These are phyloP conservation scores for Backusella mclennaniae DNA, from an alignment of 192 early-diverging fungal species.

Conservation along the genomic window DNA sequence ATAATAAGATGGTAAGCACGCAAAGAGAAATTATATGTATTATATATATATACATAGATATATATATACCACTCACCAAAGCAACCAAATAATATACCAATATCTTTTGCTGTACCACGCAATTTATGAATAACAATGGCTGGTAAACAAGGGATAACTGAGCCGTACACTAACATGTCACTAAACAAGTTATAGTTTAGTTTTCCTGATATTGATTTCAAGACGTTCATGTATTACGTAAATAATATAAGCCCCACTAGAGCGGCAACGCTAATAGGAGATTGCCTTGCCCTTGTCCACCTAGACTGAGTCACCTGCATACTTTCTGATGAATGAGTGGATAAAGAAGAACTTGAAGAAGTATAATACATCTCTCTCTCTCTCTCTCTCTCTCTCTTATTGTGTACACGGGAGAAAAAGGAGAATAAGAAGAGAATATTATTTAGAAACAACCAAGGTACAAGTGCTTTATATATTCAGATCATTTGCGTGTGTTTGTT, in stretches of 20 bases:
- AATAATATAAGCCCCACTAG: background rate
- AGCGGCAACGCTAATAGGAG: background rate
- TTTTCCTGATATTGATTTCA: background rate
- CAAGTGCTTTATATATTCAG: background rate
- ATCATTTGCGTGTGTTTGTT: background rate
- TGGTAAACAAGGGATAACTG: background rate
- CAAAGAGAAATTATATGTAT: background rate
- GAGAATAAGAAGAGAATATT: background rate
- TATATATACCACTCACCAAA: background rate
- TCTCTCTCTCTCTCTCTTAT: background rate
- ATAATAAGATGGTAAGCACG: background rate
- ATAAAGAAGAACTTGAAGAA: background rate
- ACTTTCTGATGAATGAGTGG: background rate
- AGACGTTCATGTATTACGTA: background rate
- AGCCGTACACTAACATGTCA: background rate
- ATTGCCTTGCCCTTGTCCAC: background rate
- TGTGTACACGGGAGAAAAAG: background rate
- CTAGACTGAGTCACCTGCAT: background rate
- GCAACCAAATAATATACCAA: constrained; percentile 2
- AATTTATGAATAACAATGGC: background rate
- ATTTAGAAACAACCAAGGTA: background rate
- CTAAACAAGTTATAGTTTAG: background rate
- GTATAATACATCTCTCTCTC: background rate
- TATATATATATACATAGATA: background rate
- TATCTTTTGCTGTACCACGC: background rate